Percentiles rank a stretch among this genome's conserved stretches.
These are phyloP conservation scores for Theileria annulata DNA, from an alignment of 169 alveolate species.

Conservation along the genomic window DNA sequence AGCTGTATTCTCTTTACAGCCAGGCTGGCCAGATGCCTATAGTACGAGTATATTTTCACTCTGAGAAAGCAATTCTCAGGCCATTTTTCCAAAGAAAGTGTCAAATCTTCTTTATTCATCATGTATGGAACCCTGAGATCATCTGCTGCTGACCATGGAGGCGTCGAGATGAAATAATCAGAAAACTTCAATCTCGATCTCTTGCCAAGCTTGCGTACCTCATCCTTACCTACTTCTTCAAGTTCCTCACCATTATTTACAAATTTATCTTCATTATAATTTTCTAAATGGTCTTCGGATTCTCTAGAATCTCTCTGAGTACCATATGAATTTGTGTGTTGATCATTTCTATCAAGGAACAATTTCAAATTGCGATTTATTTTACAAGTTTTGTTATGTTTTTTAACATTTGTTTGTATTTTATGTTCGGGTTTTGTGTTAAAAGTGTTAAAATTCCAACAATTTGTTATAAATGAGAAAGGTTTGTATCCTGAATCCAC, in stretches of 20 bases:
- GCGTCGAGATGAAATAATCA: not conserved
- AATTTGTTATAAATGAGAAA: not conserved
- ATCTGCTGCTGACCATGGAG: conserved; percentile 28
- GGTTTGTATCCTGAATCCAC: conserved; percentile 4
- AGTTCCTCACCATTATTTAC: not conserved
- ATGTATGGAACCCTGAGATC: conserved; percentile 37
- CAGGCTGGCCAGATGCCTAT: conserved; percentile 27
- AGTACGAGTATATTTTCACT: conserved; percentile 42
- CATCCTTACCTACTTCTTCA: not conserved
- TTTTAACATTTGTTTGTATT: not conserved
- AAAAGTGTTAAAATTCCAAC: not conserved
- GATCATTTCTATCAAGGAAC: not conserved
- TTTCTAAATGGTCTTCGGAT: not conserved
- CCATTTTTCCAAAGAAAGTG: conserved; percentile 50
- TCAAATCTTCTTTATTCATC: conserved; percentile 8
- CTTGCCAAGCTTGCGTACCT: not conserved
- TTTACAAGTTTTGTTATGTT: not conserved
- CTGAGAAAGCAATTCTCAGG: conserved; percentile 65
- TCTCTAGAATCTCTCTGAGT: not conserved
- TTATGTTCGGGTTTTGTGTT: not conserved
- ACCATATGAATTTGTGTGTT: not conserved
- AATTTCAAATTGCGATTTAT: conserved; percentile 10
- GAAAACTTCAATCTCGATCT: not conserved
- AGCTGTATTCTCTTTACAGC: conserved; percentile 34
- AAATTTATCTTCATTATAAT: not conserved